phyloP scores from a whole-genome alignment of 306 rosid genomes.

The Fragaria iinumae region DNA sequence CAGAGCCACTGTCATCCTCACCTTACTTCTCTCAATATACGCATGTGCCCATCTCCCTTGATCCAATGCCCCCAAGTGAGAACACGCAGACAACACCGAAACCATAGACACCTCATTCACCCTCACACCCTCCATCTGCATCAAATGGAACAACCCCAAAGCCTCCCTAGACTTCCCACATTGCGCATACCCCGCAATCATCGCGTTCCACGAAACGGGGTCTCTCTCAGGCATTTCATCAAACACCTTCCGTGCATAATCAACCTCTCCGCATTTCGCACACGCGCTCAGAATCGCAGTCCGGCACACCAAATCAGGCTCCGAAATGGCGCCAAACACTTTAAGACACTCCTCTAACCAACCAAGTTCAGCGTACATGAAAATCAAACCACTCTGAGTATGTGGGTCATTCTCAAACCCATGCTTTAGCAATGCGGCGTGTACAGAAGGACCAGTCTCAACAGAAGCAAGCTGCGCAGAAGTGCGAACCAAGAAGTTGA shows the following conservation, averaged over 20 bases:
- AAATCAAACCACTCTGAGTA: slow-evolving; percentile 48
- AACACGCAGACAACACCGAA: slow-evolving; percentile 48
- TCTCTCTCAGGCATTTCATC: slow-evolving; percentile 55
- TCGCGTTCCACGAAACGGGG: slow-evolving; percentile 47
- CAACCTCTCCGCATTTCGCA: slow-evolving; percentile 40
- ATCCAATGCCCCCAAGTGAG: slow-evolving; percentile 57
- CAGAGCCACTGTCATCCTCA: slow-evolving; percentile 40
- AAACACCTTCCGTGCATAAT: slow-evolving; percentile 50
- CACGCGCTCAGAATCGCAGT: slow-evolving; percentile 53
- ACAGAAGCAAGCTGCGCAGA: slow-evolving; percentile 35
- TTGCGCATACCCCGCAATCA: slow-evolving; percentile 57
- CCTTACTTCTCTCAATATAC: slow-evolving; percentile 45
- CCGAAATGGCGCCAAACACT: slow-evolving; percentile 30
- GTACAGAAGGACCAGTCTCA: slow-evolving; percentile 32
- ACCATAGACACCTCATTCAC: slow-evolving; percentile 62
- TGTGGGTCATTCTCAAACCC: slow-evolving; percentile 58
- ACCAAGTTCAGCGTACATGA: slow-evolving; percentile 59
- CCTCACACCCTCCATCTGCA: slow-evolving; percentile 58
- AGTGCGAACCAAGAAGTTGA: slow-evolving; percentile 50
- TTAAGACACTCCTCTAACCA: slow-evolving; percentile 33
- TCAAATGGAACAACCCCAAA: slow-evolving; percentile 41
- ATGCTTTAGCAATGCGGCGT: slow-evolving; percentile 36
- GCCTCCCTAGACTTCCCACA: slow-evolving; percentile 55
- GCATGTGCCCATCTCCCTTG: slow-evolving; percentile 67
- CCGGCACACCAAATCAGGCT: slow-evolving; percentile 50